phyloP scores from a whole-genome alignment of 768 basidiomycete species.

The Boletus vermiculosoides region DNA sequence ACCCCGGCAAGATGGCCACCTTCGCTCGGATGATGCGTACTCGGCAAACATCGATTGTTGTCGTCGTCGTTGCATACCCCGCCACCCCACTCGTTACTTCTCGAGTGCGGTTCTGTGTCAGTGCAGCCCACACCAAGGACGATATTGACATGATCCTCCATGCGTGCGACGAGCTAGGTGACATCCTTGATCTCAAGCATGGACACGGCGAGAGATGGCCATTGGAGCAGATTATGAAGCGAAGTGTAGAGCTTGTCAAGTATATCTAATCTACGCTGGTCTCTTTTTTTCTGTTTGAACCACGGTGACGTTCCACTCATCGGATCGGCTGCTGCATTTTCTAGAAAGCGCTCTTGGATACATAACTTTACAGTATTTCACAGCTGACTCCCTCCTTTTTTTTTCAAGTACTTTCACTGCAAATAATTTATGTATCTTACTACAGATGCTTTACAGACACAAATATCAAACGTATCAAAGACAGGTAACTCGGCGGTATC shows the following conservation, averaged over 20 bases:
- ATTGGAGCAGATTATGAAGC: slow-evolving; percentile 66
- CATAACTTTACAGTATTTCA: slow-evolving; percentile 17
- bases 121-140: slow-evolving; percentile 94
- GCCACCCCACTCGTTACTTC: slow-evolving; percentile 87
- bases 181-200: slow-evolving; percentile 87
- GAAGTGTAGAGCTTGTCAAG: slow-evolving; percentile 74
- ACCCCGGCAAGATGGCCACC: slow-evolving; percentile 90
- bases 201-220: slow-evolving; percentile 70
- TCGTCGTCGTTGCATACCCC: slow-evolving; percentile 88
- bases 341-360: slow-evolving; percentile 24
- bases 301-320: neutral
- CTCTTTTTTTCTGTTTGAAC: neutral
- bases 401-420: slow-evolving; percentile 20
- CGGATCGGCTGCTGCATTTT: slow-evolving; percentile 3
- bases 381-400: slow-evolving; percentile 8
- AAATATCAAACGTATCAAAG: neutral
- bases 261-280: slow-evolving; percentile 15
- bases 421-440: slow-evolving; percentile 29
- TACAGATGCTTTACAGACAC: slow-evolving; percentile 12
- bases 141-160: slow-evolving; percentile 85
- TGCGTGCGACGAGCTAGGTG: slow-evolving; percentile 92
- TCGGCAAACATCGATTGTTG: slow-evolving; percentile 75
- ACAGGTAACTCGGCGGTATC: neutral
- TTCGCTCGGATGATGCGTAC: slow-evolving; percentile 87
- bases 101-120: slow-evolving; percentile 91